phyloP scores from a whole-genome alignment of 75 land plant species.

The Cryptomeria japonica region DNA sequence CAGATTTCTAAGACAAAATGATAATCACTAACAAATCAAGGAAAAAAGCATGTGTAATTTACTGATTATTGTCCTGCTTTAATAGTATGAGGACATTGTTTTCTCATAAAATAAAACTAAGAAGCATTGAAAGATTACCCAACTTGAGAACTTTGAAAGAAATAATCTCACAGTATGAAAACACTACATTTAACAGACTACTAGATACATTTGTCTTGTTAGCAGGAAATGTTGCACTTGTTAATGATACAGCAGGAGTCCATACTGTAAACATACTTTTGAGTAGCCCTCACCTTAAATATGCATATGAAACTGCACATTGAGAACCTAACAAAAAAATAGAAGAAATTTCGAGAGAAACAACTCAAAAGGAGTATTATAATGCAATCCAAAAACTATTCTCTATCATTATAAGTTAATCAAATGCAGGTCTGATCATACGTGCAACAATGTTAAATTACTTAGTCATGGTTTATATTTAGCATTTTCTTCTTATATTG shows the following conservation, averaged over 20 bases:
- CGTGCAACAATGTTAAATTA: neutral
- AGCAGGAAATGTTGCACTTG: neutral
- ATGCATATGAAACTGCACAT: neutral
- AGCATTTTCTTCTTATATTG: neutral
- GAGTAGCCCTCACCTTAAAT: neutral
- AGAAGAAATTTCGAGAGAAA: neutral
- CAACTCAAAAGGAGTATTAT: neutral
- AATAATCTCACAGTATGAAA: neutral
- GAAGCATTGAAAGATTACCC: no score
- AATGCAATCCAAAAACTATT: neutral
- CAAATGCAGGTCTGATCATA: neutral
- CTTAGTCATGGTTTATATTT: neutral
- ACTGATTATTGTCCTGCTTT: neutral
- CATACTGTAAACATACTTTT: neutral
- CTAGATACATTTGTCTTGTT: neutral
- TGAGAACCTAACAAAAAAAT: neutral
- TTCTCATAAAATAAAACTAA: neutral
- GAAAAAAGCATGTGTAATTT: neutral
- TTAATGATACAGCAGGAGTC: neutral
- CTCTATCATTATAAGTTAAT: neutral
- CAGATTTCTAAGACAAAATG: no score
- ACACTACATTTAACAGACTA: neutral
- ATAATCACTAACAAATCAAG: neutral
- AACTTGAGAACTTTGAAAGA: neutral
- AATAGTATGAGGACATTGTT: neutral